Conservation (phyloP, 371 early-diverging fungal genomes). For the Mucor mucedo region DNA sequence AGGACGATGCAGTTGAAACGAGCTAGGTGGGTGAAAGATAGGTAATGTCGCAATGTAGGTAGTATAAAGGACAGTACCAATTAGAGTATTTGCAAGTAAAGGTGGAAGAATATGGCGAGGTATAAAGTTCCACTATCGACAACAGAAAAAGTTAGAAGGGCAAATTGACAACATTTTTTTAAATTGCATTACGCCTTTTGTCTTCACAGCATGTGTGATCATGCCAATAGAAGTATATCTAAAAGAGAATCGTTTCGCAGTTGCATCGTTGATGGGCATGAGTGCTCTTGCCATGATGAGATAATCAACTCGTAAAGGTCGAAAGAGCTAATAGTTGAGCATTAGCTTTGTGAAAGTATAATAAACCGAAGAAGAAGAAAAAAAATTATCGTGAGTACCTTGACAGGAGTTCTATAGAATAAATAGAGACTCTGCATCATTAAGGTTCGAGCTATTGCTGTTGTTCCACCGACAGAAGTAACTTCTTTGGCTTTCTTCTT, state of each 20-base stretch:
- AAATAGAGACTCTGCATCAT: slow-evolving; percentile 73
- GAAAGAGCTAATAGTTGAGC: slow-evolving; percentile 58
- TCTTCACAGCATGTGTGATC: slow-evolving; percentile 71
- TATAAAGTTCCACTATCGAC: slow-evolving; percentile 61
- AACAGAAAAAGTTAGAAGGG: background rate
- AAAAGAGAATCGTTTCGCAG: slow-evolving; percentile 54
- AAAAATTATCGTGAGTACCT: slow-evolving; percentile 46
- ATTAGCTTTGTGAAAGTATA: too few relatives aligned
- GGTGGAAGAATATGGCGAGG: slow-evolving; percentile 79
- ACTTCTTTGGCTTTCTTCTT: slow-evolving; percentile 49
- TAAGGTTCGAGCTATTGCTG: slow-evolving; percentile 63
- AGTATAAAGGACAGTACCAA: slow-evolving; percentile 73
- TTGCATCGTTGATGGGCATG: slow-evolving; percentile 54
- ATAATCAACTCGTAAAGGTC: slow-evolving; percentile 83
- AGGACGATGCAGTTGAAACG: slow-evolving; percentile 58
- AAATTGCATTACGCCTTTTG: slow-evolving; percentile 52
- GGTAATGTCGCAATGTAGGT: slow-evolving; percentile 64
- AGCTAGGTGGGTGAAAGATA: slow-evolving; percentile 61
- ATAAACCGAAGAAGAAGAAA: background rate
- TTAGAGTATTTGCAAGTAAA: slow-evolving; percentile 71
- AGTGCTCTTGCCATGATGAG: slow-evolving; percentile 77
- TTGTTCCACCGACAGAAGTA: slow-evolving; percentile 63
- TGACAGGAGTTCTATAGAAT: slow-evolving; percentile 80
- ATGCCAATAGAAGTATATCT: slow-evolving; percentile 78
- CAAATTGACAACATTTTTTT: background rate